Evolutionary conservation across 1,284 basidiomycete genomes (phyloP).

Genomic region (Melampsora larici-populina): DNA sequence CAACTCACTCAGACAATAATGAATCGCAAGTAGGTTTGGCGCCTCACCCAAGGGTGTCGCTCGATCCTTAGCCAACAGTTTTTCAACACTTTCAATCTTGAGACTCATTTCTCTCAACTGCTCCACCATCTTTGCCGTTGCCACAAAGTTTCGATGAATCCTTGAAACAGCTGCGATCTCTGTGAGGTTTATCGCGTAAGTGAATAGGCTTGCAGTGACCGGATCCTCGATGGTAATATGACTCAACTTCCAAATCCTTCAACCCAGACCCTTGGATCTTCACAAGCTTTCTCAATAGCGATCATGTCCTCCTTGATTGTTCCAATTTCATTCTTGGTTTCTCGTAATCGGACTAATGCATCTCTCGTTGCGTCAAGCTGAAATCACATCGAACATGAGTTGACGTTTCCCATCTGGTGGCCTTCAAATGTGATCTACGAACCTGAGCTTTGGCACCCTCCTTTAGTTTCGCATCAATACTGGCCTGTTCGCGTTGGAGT

Average conservation of each 20-base stretch:
- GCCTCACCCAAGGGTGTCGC: slow-evolving; percentile 72
- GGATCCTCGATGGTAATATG: background rate
- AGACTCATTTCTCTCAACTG: slow-evolving; percentile 84
- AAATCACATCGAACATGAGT: background rate
- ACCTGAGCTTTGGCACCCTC: slow-evolving; percentile 84
- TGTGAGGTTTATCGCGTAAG: slow-evolving; percentile 1
- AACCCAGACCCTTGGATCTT: slow-evolving; percentile 68
- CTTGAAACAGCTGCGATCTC: slow-evolving; percentile 70
- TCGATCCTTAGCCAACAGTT: slow-evolving; percentile 72
- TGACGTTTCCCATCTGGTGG: too few species aligned
- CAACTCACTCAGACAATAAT: slow-evolving; percentile 82
- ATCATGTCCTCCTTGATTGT: slow-evolving; percentile 88
- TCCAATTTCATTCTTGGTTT: slow-evolving; percentile 77
- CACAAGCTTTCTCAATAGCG: slow-evolving; percentile 72
- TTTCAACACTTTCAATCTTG: slow-evolving; percentile 73
- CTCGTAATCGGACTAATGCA: slow-evolving; percentile 78
- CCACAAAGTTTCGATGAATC: slow-evolving; percentile 90
- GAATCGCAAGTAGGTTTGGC: slow-evolving; percentile 80
- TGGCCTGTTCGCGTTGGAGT: slow-evolving; percentile 90
- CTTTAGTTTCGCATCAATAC: slow-evolving; percentile 88
- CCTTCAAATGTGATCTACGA: background rate
- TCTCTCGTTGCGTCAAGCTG: slow-evolving; percentile 79
- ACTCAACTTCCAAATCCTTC: slow-evolving; percentile 66
- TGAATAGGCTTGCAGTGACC: background rate
- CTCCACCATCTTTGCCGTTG: slow-evolving; percentile 90